Base-by-base conservation (phyloP, 768 basidiomycete genomes). In the Tricholoma sp. region DNA sequence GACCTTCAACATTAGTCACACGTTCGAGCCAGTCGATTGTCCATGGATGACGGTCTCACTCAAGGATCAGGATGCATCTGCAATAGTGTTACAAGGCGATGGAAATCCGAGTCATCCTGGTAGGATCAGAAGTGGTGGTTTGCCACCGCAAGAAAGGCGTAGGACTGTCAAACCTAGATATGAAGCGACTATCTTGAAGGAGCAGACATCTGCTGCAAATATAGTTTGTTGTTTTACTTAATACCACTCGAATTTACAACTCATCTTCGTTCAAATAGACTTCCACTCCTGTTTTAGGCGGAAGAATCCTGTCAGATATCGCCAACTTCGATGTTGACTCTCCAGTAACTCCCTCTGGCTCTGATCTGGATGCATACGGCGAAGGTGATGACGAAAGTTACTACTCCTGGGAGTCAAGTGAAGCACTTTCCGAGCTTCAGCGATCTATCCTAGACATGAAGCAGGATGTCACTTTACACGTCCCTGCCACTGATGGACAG, bases 271-370 rank as follows among this genome's bases (percentile, higher is more conserved):
- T 42, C 3, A 42, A 42, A 42, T 18, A 42, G 41, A 17, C n/a
- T 42, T 4, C 17, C 17, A 10, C n/a, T 18, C 41, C 41, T 18
- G 17, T 17, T 13, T 18, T 57, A 7, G 29, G 41, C 44, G 51
- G 17, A 12, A 63, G 59, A 49, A 63, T 63, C 45, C 34, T 63
- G 6, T 52, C 54, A 11, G 53, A 63, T 39, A 59, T 63, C 17
- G 57, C 60, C 4, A 39, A 58, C 29, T 59, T 57, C 32, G 50
- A 61, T 33, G 54, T 55, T 6, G 49, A 52, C 4, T 42, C 36
- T 12, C 20, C n/a, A 20, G 17, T 34, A 2, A 53, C 39, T 11
- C 57, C 37, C 28, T 45, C 31, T 11, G 37, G 45, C 15, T 56
- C 54, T 53, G 56, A 61, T 39, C 56, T 42, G 10, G 59, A 59